These are phyloP conservation scores for Skeletonema costatum DNA, from an alignment of 108 stramenopile species.

Conservation along the genomic window DNA sequence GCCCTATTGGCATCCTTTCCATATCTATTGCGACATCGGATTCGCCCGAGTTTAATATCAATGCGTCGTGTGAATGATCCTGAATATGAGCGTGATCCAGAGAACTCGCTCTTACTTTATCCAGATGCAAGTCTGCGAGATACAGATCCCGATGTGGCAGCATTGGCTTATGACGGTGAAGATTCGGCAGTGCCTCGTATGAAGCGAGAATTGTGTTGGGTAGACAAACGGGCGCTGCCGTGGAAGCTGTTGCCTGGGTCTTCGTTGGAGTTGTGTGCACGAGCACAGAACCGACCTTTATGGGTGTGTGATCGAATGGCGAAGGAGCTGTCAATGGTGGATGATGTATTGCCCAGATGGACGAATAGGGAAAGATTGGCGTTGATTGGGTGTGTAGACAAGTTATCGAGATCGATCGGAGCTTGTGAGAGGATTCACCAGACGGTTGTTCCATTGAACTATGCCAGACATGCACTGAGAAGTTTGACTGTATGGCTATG, in stretches of 20 bases:
- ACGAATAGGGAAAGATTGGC: conserved; percentile 84
- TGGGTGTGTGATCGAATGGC: conserved; percentile 89
- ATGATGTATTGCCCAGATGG: conserved; percentile 66
- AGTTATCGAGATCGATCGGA: conserved; percentile 79
- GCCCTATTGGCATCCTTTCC: conserved; percentile 82
- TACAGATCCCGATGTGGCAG: conserved; percentile 48
- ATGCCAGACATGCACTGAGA: conserved; percentile 91
- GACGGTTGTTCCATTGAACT: conserved; percentile 94
- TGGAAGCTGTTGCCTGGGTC: conserved; percentile 74
- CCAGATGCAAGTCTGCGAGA: conserved; percentile 56
- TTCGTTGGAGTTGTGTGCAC: conserved; percentile 75
- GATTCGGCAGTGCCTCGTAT: conserved; percentile 63
- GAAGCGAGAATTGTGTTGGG: conserved; percentile 80
- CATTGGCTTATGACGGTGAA: conserved; percentile 69
- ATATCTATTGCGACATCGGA: conserved; percentile 79
- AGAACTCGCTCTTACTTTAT: conserved; percentile 76
- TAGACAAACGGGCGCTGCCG: conserved; percentile 81
- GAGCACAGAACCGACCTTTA: conserved; percentile 88
- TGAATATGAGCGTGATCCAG: conserved; percentile 69
- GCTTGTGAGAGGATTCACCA: conserved; percentile 94
- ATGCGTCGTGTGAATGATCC: conserved; percentile 69
- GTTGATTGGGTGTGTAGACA: conserved; percentile 77
- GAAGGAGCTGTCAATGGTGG: conserved; percentile 62
- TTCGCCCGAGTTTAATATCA: conserved; percentile 71
- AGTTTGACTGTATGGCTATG: conserved; percentile 92